Conservation (phyloP, 1,284 basidiomycete genomes). For the Boletus subluridellus region DNA sequence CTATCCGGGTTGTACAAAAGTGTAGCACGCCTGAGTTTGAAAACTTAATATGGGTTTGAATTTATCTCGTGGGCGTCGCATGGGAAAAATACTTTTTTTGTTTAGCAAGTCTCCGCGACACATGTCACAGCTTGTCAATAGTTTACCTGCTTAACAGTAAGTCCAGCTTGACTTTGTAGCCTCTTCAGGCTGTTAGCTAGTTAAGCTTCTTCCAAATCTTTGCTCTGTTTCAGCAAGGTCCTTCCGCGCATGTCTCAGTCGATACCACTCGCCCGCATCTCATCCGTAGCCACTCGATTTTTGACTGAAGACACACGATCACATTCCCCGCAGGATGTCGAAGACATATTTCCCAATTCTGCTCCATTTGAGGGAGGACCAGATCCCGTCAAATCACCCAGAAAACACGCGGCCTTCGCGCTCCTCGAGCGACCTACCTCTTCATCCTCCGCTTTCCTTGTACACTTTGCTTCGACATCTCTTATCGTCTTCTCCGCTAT, state of each 20-base stretch:
- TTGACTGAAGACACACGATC: conserved; percentile 36
- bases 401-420: conserved; percentile 56
- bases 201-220: not conserved
- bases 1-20: no score
- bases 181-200: not conserved
- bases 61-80: no score
- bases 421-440: conserved; percentile 69
- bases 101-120: not conserved
- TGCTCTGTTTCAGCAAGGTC: not conserved
- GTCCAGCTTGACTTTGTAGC: not conserved
- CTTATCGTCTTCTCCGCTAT: conserved; percentile 70
- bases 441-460: conserved; percentile 59
- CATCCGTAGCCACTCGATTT: conserved; percentile 33
- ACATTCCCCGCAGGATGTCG: conserved; percentile 33
- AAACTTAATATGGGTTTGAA: no score
- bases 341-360: conserved; percentile 38
- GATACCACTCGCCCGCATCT: conserved; percentile 28
- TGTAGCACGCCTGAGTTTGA: no score
- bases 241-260: conserved; percentile 26
- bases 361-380: conserved; percentile 37
- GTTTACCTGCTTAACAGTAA: not conserved
- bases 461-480: conserved; percentile 60
- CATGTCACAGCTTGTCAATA: not conserved
- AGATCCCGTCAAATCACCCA: conserved; percentile 46
- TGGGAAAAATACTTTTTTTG: not conserved